Conservation (phyloP, 2,329 filamentous ascomycete genomes). For the Cytospora schulzeri region DNA sequence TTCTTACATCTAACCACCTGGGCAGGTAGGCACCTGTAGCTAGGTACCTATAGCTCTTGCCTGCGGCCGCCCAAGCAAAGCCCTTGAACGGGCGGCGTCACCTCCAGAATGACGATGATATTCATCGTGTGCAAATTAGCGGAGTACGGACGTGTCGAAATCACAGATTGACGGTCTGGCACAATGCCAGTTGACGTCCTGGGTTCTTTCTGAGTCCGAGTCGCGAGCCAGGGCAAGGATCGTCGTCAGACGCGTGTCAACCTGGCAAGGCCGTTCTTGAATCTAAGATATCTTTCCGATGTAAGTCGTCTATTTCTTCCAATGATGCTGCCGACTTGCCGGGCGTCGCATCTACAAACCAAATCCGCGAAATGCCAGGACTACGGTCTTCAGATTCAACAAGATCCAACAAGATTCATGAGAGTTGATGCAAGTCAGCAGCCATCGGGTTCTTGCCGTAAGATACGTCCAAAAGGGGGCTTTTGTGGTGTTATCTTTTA, state of each 20-base stretch:
- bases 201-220: conserved; percentile 8
- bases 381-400: background rate
- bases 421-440: conserved; percentile 13
- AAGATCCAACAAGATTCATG: background rate
- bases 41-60: background rate
- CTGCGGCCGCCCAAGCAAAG: background rate
- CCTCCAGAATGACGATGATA: background rate
- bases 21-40: too few species aligned
- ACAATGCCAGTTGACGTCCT: too few species aligned
- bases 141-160: background rate
- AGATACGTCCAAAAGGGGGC: background rate
- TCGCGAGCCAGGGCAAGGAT: conserved; percentile 18
- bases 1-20: background rate
- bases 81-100: background rate
- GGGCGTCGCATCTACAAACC: conserved; percentile 5
- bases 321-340: background rate
- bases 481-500: too few species aligned
- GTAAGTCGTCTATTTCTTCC: background rate
- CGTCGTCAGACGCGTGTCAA: background rate
- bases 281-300: background rate
- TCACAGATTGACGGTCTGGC: background rate
- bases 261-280: conserved; percentile 1
- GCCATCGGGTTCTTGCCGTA: conserved; percentile 12
- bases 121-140: background rate
- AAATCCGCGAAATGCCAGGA: background rate